phyloP scores from a whole-genome alignment of 2,329 filamentous ascomycete species.

The Fusarium cicatricum region DNA sequence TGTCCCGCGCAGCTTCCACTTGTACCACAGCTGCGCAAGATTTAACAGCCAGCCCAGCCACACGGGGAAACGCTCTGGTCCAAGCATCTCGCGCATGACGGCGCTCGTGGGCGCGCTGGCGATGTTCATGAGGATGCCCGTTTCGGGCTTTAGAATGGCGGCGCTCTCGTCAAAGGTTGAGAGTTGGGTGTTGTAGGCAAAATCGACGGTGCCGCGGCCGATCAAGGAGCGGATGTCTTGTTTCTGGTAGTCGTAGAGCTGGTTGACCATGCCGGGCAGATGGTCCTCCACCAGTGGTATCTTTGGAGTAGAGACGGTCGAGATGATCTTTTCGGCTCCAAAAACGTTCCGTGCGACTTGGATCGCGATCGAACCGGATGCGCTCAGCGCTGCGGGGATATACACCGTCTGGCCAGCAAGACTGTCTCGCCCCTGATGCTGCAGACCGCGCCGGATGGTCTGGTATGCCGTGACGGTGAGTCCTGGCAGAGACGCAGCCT shows the following conservation, averaged over 20 bases:
- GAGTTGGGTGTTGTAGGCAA: slow-evolving; percentile 59
- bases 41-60: slow-evolving; percentile 50
- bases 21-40: slow-evolving; percentile 51
- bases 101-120: slow-evolving; percentile 47
- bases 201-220: slow-evolving; percentile 55
- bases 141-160: slow-evolving; percentile 48
- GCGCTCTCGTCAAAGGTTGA: slow-evolving; percentile 49
- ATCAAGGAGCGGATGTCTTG: slow-evolving; percentile 50
- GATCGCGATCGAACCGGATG: slow-evolving; percentile 54
- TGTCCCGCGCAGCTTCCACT: slow-evolving; percentile 54
- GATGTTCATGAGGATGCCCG: slow-evolving; percentile 54
- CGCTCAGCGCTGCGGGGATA: slow-evolving; percentile 59
- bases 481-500: slow-evolving; percentile 49
- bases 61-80: slow-evolving; percentile 43
- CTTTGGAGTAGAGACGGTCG: slow-evolving; percentile 62
- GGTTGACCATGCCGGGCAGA: slow-evolving; percentile 56
- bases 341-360: slow-evolving; percentile 62
- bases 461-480: slow-evolving; percentile 55
- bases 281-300: slow-evolving; percentile 53
- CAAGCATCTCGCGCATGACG: slow-evolving; percentile 44
- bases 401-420: slow-evolving; percentile 61
- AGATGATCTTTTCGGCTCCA: slow-evolving; percentile 56
- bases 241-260: slow-evolving; percentile 61
- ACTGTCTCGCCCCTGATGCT: slow-evolving; percentile 46
- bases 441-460: slow-evolving; percentile 50